Evolutionary conservation across 257 asterid genomes (phyloP), one percentile per base, ranked within the genome.

Genomic region (Nicotiana paniculata): DNA sequence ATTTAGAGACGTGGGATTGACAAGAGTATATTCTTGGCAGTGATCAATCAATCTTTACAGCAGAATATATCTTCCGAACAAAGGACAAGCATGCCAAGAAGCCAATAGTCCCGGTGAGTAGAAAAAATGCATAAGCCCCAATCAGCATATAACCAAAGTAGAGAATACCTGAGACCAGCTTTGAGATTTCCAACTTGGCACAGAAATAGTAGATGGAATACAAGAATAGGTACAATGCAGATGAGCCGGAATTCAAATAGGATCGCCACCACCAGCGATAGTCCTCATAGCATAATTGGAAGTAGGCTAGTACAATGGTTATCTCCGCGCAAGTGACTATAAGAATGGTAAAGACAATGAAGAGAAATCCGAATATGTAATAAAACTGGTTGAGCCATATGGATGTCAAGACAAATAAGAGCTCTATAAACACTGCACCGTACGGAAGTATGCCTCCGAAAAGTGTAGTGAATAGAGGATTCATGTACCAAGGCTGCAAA

Each of bases 181-280:
- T 84, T 2, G 93, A 87, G 67, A 88, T 90, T 66, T 90, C 90
- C 48, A 88, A 89, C 87, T 77, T 87, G 2, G 88, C 82, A 86
- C 81, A 84, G 88, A 90, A 90, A 80, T 90, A 90, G 84, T 84
- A 88, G 43, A 88, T 78, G 10, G 91, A 87, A 39, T 88, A 88
- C 5, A 82, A 67, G 59, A 87, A 90, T 1, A 88, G 90, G 80
- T 90, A 90, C 0, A 90, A 24, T 2, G 93, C 93, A n/a, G 93
- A 90, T 6, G 91, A 86, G 9, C 88, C 90, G 1, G 91, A 87
- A 39, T 79, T 87, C 82, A 88, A 72, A 86, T 82, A 90, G 4
- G 93, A 84, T 79, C 89, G 77, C 93, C 93, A 90, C 91, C 93
- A 90, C 93, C 93, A 90, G 30, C 89, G 57, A 79, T 88, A 90